phyloP scores from a whole-genome alignment of 164 flowering plant species.

The Magnolia kwangsiensis region DNA sequence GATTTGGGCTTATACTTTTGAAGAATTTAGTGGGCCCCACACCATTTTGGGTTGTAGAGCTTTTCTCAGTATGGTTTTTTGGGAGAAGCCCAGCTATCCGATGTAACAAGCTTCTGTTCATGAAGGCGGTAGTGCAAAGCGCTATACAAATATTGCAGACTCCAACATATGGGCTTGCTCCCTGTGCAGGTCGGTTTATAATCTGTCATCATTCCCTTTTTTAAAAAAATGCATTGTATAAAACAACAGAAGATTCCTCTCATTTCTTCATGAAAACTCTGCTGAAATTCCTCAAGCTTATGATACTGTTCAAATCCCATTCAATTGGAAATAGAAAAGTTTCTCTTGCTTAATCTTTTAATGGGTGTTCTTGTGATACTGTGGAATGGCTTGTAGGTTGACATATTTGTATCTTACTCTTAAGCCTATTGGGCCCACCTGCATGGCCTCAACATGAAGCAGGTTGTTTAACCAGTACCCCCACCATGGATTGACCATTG shows the following conservation, averaged over 20 bases:
- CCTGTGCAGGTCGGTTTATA: conserved; percentile 7
- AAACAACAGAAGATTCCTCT: neutral
- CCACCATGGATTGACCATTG: no score
- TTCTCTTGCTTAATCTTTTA: neutral
- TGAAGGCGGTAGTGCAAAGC: neutral
- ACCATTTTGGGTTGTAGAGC: conserved; percentile 1
- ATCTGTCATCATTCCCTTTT: neutral
- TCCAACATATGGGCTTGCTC: neutral
- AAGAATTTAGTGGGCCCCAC: neutral
- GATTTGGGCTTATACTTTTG: neutral
- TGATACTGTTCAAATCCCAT: neutral
- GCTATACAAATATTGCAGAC: neutral
- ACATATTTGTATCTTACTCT: neutral
- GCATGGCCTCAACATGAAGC: no score
- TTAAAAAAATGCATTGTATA: neutral
- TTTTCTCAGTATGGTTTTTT: neutral
- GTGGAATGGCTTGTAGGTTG: neutral
- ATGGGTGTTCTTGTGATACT: neutral
- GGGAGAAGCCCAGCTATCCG: neutral
- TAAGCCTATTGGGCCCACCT: no score
- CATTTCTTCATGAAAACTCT: neutral
- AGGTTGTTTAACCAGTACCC: no score
- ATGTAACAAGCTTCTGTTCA: neutral
- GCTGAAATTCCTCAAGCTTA: neutral
- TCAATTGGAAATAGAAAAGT: neutral